Evolutionary conservation across 495 filamentous ascomycete species (phyloP), one percentile per base, ranked within the genome.

Genomic region (Lentithecium fluviatile): DNA sequence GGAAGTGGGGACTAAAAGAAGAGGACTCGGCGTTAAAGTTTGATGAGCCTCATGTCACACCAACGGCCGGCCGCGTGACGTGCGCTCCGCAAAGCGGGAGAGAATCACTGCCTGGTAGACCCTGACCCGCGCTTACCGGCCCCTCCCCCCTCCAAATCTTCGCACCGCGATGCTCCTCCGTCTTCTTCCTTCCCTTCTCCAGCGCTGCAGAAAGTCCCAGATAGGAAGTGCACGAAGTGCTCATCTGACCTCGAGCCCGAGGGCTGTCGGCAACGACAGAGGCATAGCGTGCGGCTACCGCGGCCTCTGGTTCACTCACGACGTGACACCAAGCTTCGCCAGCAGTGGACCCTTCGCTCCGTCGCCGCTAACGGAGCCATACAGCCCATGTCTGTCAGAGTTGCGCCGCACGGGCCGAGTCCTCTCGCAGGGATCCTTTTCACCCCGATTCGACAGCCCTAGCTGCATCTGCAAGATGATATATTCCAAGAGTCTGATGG

Each of bases 251-350:
- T 47, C 51, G n/a, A 12, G 20, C 23, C 12, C 32, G 42, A 32
- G 20, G 20, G 32, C 13, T 2, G 8, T 25, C 20, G 3, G 42
- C 4, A 34, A 21, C 24, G 6, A n/a, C 46, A 21, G 43, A 45
- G 51, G 52, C 13, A 43, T 45, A 45, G 40, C 51, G 51, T 62
- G 59, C 59, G 52, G 52, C 59, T 56, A 51, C 43, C 52, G 59
- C 59, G 59, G 58, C 49, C 55, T 50, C n/a, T n/a, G n/a, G n/a
- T n/a, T n/a, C 17, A 19, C 36, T 38, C 21, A n/a, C 10, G 34
- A 43, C 11, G 6, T 45, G 38, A 56, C 37, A 12, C n/a, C 5
- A 11, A 8, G 47, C 26, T 15, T 21, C 24, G 24, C 15, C 26
- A 2, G 13, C 49, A 34, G 23, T 32, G 20, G 12, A 52, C 24